Base-by-base conservation (phyloP, 176 grass and related monocot species). In the Rhynchospora pubera region DNA sequence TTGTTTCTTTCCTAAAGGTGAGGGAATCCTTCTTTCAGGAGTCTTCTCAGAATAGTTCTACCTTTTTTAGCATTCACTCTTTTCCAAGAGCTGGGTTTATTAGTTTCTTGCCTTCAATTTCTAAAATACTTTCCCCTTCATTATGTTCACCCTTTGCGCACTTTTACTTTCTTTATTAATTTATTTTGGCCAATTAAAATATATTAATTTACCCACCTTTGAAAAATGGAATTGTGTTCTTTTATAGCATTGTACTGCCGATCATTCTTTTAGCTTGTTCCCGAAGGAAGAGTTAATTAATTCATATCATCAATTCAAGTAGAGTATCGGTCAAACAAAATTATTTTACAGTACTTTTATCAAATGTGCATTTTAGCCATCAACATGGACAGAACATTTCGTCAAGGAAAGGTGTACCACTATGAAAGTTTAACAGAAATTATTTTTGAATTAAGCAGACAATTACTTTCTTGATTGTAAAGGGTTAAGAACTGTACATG, bases 31-130 rank as follows among this genome's bases (percentile, higher is more conserved):
- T 79, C 13, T 32, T 80, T 2, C 15, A 43, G 2, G 2, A 61
- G 19, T 10, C 32, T 60, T 72, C 51, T 63, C n/a, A 61, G 9
- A 65, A 46, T 46, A 11, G 66, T 76, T 52, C 76, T 88, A 57
- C 83, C 87, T 85, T 85, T 16, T 81, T 51, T 85, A 19, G 13
- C 71, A 60, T 77, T 61, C 55, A 88, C 86, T 79, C 82, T 80
- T 85, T 62, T 71, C 18, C 19, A 52, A 53, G 26, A 66, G 26
- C 12, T 58, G 26, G 8, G 7, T 10, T 65, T 5, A 73, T 55
- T 62, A 52, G 7, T 64, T 83, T 66, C 15, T 83, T 83, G 30
- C 16, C 82, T 83, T 70, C 32, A 57, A 3, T 68, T 26, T 8
- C 32, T 71, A 55, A 39, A n/a, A n/a, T 24, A 56, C 19, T 70